phyloP scores from a whole-genome alignment of 352 stramenopile species.

The Pythium periplocum region DNA sequence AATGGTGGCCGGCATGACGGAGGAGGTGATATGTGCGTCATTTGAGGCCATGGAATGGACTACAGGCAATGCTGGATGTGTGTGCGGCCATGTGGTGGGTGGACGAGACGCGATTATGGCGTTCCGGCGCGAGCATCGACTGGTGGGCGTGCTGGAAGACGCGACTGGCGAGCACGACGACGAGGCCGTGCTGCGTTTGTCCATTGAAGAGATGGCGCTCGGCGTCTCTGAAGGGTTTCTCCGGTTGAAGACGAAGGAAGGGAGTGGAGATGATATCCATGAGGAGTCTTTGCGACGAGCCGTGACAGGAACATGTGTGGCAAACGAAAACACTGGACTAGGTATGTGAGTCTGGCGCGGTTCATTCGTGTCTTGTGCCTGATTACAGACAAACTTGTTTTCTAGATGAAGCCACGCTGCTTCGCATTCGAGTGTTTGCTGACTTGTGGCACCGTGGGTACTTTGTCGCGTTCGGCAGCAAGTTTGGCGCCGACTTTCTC shows the following conservation, averaged over 20 bases:
- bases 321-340: too few relatives aligned
- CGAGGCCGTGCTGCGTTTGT: constrained; percentile 24
- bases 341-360: too few relatives aligned
- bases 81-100: neutral
- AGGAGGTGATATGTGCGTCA: neutral
- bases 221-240: constrained; percentile 34
- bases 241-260: constrained; percentile 15
- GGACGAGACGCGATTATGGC: neutral
- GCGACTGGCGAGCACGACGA: constrained; percentile 8
- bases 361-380: too few relatives aligned
- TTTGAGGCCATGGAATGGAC: neutral
- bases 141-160: neutral
- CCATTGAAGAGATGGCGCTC: constrained; percentile 42
- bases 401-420: constrained; percentile 3
- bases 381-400: neutral
- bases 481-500: constrained; percentile 81
- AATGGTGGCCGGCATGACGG: neutral
- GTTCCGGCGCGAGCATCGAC: neutral
- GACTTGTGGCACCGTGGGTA: constrained; percentile 67
- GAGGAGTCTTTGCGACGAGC: neutral
- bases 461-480: constrained; percentile 65
- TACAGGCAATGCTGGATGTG: neutral
- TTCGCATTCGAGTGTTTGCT: constrained; percentile 44
- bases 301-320: neutral
- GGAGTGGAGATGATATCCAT: neutral